phyloP scores from a whole-genome alignment of 805 yeast genomes.

The Candida glaebosa region DNA sequence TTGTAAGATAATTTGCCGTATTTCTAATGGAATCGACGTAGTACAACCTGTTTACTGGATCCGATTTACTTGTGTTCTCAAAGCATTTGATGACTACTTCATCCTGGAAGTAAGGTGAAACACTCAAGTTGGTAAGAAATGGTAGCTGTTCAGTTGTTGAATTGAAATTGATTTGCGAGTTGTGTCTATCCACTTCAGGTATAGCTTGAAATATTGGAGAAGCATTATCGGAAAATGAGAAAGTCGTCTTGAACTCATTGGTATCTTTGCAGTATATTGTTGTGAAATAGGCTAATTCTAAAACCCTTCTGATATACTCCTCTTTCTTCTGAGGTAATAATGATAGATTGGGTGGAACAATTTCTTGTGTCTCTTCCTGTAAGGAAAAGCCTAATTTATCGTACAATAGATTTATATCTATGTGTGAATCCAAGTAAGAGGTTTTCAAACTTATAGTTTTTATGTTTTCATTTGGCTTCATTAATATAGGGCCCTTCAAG shows the following conservation, averaged over 20 bases:
- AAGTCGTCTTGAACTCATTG: conserved; percentile 19
- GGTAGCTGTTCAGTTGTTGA: conserved; percentile 20
- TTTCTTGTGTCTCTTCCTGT: conserved; percentile 24
- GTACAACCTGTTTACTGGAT: conserved; percentile 26
- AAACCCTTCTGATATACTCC: conserved; percentile 48
- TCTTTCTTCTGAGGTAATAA: conserved; percentile 35
- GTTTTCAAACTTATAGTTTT: conserved; percentile 56
- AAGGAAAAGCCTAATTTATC: conserved; percentile 44
- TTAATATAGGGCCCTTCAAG: conserved; percentile 60
- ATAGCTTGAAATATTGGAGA: conserved; percentile 30
- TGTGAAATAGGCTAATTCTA: conserved; percentile 47
- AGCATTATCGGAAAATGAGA: conserved; percentile 33
- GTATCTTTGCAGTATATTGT: conserved; percentile 12
- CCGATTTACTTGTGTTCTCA: conserved; percentile 33
- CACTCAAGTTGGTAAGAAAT: conserved; percentile 27
- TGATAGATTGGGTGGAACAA: conserved; percentile 47
- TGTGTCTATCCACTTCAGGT: conserved; percentile 36
- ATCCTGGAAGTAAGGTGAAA: conserved; percentile 31
- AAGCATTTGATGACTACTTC: conserved; percentile 40
- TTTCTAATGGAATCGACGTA: conserved; percentile 37
- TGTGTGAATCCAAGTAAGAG: conserved; percentile 50
- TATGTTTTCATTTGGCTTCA: conserved; percentile 39
- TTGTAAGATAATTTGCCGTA: conserved; percentile 15
- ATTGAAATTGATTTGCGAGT: conserved; percentile 20
- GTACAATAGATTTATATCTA: conserved; percentile 53